Evolutionary conservation across 179 eudicot species (phyloP).

Genomic region (Pouteria campechiana): DNA sequence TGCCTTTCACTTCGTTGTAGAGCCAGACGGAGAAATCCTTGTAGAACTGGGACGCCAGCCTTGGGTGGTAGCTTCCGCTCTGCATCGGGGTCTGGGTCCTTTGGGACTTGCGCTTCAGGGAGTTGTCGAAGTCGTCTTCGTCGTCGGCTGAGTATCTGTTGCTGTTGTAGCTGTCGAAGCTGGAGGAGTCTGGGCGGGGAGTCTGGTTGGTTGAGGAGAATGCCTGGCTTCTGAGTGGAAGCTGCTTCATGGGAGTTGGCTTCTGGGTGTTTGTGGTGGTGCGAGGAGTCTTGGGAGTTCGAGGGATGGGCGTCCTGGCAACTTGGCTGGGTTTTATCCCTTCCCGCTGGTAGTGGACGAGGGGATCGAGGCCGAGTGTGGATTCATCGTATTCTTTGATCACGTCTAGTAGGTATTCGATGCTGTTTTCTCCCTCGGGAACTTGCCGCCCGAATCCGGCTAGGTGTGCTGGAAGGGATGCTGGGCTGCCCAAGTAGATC

Average conservation of each 20-base stretch:
- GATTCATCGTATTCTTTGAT: slow-evolving; percentile 52
- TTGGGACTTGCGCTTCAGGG: slow-evolving; percentile 20
- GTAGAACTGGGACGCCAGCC: slow-evolving; percentile 44
- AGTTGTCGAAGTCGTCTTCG: slow-evolving; percentile 36
- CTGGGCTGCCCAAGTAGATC: slow-evolving; percentile 38
- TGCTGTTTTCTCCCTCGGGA: slow-evolving; percentile 38
- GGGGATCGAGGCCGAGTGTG: slow-evolving; percentile 44
- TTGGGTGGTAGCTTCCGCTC: slow-evolving; percentile 22
- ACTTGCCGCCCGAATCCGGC: slow-evolving; percentile 29
- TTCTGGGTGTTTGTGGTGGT: slow-evolving; percentile 8
- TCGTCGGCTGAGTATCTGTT: too few species aligned
- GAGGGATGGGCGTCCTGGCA: slow-evolving; percentile 22
- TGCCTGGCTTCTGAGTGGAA: slow-evolving; percentile 21
- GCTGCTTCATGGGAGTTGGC: slow-evolving; percentile 6
- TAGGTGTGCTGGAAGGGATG: slow-evolving; percentile 23
- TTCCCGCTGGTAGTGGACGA: slow-evolving; percentile 31
- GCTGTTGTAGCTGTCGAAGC: background rate
- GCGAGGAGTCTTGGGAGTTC: slow-evolving; percentile 1
- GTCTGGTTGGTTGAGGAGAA: slow-evolving; percentile 15
- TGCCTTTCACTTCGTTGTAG: slow-evolving; percentile 32
- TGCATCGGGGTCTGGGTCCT: slow-evolving; percentile 19
- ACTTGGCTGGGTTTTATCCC: slow-evolving; percentile 32
- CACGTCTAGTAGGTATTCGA: slow-evolving; percentile 42
- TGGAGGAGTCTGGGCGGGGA: slow-evolving; percentile 4
- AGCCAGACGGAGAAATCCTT: slow-evolving; percentile 41